Evolutionary conservation across 495 filamentous ascomycete species (phyloP).

Genomic region (Aspergillus haitiensis): DNA sequence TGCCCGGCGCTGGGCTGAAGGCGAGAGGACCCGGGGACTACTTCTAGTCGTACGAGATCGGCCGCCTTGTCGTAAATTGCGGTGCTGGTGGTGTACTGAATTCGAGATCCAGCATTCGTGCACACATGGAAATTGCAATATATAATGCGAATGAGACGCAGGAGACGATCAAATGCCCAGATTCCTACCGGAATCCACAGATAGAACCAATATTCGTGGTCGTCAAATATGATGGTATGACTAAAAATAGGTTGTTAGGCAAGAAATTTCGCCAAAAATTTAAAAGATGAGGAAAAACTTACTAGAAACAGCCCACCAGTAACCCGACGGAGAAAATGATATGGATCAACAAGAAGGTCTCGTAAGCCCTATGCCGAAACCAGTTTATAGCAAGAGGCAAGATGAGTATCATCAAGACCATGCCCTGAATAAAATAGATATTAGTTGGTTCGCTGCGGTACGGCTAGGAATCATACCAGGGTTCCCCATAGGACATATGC

Average conservation of each 20-base stretch:
- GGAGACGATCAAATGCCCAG: constrained; percentile 52
- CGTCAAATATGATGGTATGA: constrained; percentile 50
- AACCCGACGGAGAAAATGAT: constrained; percentile 52
- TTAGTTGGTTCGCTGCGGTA: neutral
- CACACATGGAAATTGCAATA: constrained; percentile 48
- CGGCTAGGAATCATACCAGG: constrained; percentile 25
- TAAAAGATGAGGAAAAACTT: constrained; percentile 19
- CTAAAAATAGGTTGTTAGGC: constrained; percentile 28
- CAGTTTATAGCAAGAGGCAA: constrained; percentile 47
- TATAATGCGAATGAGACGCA: constrained; percentile 48
- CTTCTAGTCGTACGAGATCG: constrained; percentile 52
- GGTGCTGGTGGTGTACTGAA: constrained; percentile 33
- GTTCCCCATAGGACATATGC: constrained; percentile 42
- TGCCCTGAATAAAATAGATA: constrained; percentile 39
- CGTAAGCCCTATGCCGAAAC: constrained; percentile 51
- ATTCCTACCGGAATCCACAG: constrained; percentile 53
- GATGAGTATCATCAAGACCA: constrained; percentile 48
- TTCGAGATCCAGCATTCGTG: constrained; percentile 15
- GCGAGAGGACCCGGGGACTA: constrained; percentile 34
- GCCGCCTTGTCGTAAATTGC: constrained; percentile 49
- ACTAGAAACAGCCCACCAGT: constrained; percentile 56
- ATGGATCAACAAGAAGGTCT: constrained; percentile 55
- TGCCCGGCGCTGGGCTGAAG: constrained; percentile 47
- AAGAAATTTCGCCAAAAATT: neutral
- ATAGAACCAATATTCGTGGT: constrained; percentile 50